phyloP scores from a whole-genome alignment of 345 rosid species.

The Eucalyptus leucophloia region DNA sequence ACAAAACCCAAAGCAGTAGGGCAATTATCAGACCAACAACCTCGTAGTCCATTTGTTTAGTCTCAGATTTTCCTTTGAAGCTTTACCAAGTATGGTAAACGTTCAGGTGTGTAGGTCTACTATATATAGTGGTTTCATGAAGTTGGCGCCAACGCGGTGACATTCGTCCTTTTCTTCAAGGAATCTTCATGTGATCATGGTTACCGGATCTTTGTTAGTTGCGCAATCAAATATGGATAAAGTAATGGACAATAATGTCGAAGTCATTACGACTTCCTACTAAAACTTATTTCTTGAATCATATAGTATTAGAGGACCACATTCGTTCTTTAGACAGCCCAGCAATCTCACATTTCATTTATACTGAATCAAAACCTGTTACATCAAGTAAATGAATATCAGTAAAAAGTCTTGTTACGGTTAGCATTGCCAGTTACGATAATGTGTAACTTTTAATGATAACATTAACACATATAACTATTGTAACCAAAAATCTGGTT shows the following conservation, averaged over 20 bases:
- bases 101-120: background rate
- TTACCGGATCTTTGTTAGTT: background rate
- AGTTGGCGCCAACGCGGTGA: background rate
- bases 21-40: constrained; percentile 9
- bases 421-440: background rate
- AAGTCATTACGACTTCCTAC: background rate
- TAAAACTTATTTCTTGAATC: background rate
- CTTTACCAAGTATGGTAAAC: background rate
- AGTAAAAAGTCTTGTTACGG: background rate
- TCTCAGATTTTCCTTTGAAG: background rate
- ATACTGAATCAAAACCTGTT: background rate
- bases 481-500: background rate
- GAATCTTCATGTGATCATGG: background rate
- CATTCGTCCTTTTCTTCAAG: background rate
- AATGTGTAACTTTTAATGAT: background rate
- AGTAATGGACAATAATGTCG: background rate
- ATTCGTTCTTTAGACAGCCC: background rate
- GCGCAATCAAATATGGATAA: background rate
- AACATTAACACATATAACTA: background rate
- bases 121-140: background rate
- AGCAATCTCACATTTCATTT: background rate
- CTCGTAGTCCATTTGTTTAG: constrained; percentile 14
- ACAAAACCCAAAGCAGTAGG: constrained; percentile 23
- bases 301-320: background rate
- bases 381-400: background rate